Evolutionary conservation across 2,329 filamentous ascomycete species (phyloP), one percentile per base, ranked within the genome.

Genomic region (Aspergillus brunneoviolaceus): DNA sequence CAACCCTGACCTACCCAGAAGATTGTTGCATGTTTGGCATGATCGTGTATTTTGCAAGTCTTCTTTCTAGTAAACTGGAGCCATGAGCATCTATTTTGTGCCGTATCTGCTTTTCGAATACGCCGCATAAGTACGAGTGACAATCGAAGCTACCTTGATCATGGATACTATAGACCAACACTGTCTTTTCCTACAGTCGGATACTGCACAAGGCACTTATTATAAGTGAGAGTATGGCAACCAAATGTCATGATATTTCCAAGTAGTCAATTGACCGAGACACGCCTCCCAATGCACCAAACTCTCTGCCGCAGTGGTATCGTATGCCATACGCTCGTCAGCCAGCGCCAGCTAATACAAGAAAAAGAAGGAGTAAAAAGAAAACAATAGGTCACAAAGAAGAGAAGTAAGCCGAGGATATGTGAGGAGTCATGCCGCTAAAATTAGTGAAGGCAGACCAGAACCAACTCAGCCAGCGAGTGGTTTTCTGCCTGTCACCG

Each of bases 401-500:
- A 54, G 27, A 29, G 9, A 29, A 7, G 27, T 29, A 29, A 29
- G 27, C 27, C 27, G 1, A 29, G 6, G 51, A 19, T 33, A 45
- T 47, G 42, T 21, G 12, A 39, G 35, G 19, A 42, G 7, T 29
- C 33, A 55, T 49, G 57, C 9, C 47, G 19, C 14, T 39, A 49
- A 42, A 42, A 35, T 48, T 10, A 16, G 29, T 45, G 39, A 25
- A 48, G 48, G 48, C 27, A 31, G 33, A 49, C 27, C 33, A 35
- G 23, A 47, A 27, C 16, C 33, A 10, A 7, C 19, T 42, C 61
- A 52, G 57, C 74, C 68, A 9, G 65, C 60, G 14, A 54, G 42
- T 16, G 73, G 74, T 52, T 77, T 77, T 51, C 74, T 67, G 4
- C 73, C 74, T 3, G 71, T 75, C 19, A 80, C 74, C 25, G 75